Conservation (phyloP, 805 yeast species). For the Blastobotrys muscicola region DNA sequence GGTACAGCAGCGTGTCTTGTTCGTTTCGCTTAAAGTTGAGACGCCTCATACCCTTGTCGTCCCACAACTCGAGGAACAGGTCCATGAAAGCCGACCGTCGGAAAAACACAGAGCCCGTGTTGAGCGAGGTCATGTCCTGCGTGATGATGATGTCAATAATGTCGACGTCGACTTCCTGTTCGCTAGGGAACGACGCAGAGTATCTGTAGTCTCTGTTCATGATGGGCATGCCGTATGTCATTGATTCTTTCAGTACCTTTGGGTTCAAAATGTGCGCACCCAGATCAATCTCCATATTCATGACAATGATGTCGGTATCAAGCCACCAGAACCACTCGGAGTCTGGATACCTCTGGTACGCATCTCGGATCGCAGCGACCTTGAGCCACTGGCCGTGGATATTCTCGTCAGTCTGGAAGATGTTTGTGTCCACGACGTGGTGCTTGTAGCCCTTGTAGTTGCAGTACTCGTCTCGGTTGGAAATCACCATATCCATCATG, state of each 20-base stretch:
- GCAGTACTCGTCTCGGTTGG: conserved; percentile 25
- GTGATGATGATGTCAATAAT: conserved; percentile 21
- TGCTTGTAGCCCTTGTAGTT: conserved; percentile 26
- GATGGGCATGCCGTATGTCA: conserved; percentile 18
- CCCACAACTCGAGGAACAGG: conserved; percentile 24
- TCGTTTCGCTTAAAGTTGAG: conserved; percentile 15
- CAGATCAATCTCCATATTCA: conserved; percentile 23
- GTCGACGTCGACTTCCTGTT: conserved; percentile 13
- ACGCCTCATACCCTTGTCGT: conserved; percentile 16
- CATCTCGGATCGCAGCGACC: conserved; percentile 25
- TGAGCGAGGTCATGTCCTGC: conserved; percentile 23
- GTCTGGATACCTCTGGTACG: conserved; percentile 22
- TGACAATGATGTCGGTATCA: conserved; percentile 27
- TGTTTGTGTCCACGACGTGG: conserved; percentile 20
- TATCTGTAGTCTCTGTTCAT: conserved; percentile 10
- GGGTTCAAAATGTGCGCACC: conserved; percentile 22
- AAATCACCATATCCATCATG: conserved; percentile 11
- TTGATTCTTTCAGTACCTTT: conserved; percentile 16
- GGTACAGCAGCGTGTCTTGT: conserved; percentile 20
- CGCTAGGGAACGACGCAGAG: conserved; percentile 2
- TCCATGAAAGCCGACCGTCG: conserved; percentile 17
- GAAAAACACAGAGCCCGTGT: conserved; percentile 28
- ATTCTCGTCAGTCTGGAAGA: conserved; percentile 8
- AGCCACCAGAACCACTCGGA: conserved; percentile 32
- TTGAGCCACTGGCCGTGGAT: conserved; percentile 22